These are phyloP conservation scores for Plantago coronopus DNA, from an alignment of 305 asterid species.

Conservation along the genomic window DNA sequence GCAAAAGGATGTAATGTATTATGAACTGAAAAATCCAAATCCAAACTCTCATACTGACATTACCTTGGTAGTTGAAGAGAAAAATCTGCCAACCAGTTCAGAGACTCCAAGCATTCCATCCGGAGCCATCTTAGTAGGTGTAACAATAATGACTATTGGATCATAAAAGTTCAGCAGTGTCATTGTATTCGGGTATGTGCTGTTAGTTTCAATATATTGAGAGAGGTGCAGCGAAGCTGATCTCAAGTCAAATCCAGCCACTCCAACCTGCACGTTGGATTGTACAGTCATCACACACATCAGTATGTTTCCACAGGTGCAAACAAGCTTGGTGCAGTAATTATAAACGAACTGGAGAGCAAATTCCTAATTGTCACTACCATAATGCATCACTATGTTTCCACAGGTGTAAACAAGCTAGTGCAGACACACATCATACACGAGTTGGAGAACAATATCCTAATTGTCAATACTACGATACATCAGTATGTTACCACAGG, in stretches of 20 bases:
- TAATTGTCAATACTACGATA: no score
- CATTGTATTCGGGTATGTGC: slow-evolving; percentile 88
- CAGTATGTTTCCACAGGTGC: no score
- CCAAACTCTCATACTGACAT: slow-evolving; percentile 15
- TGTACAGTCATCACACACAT: slow-evolving; percentile 8
- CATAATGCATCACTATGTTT: no score
- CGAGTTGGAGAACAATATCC: no score
- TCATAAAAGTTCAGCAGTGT: slow-evolving; percentile 85
- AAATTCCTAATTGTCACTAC: no score
- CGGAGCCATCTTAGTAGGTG: slow-evolving; percentile 75
- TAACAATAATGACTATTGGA: slow-evolving; percentile 76
- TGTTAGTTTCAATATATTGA: slow-evolving; percentile 91
- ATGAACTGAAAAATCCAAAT: not conserved
- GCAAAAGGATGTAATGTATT: slow-evolving; percentile 28
- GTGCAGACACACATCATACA: no score
- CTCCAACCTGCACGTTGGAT: slow-evolving; percentile 64
- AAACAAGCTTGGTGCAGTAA: no score
- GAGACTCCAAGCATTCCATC: slow-evolving; percentile 97
- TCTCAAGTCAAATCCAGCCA: slow-evolving; percentile 92
- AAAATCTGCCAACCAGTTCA: slow-evolving; percentile 72
- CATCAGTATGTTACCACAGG: no score
- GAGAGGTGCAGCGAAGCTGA: slow-evolving; percentile 93
- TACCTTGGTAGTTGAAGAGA: slow-evolving; percentile 70
- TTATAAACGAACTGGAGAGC: no score
- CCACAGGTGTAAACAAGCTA: no score